Percentiles rank a stretch among this genome's conserved stretches.
These are phyloP conservation scores for Kodamaea derodonti DNA, from an alignment of 1,139 yeast species.

Conservation along the genomic window DNA sequence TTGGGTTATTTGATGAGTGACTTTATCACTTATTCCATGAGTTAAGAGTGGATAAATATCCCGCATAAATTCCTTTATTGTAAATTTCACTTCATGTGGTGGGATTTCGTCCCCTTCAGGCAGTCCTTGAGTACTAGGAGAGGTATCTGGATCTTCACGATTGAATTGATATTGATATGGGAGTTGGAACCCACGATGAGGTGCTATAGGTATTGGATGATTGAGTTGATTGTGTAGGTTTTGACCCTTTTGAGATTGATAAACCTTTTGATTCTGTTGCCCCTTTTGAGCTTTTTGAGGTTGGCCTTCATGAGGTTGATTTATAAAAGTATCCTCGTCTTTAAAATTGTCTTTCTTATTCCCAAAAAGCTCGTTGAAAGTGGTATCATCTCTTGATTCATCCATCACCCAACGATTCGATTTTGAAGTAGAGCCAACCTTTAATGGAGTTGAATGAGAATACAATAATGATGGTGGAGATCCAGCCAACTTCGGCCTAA, in stretches of 20 bases:
- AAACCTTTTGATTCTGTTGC: slow-evolving; percentile 4
- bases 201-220: background rate
- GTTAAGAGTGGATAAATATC: slow-evolving; percentile 6
- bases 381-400: slow-evolving; percentile 13
- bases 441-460: slow-evolving; percentile 33
- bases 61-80: slow-evolving; percentile 7
- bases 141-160: background rate
- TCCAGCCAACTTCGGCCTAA: slow-evolving; percentile 7
- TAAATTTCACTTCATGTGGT: slow-evolving; percentile 3
- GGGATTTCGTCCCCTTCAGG: background rate
- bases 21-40: slow-evolving; percentile 7
- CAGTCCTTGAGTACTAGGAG: slow-evolving; percentile 1
- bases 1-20: slow-evolving; percentile 3
- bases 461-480: slow-evolving; percentile 15
- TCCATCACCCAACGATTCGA: slow-evolving; percentile 9
- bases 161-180: background rate
- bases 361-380: slow-evolving; percentile 13
- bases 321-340: slow-evolving; percentile 10
- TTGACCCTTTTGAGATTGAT: background rate
- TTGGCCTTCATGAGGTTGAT: slow-evolving; percentile 5
- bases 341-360: slow-evolving; percentile 3
- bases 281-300: background rate
- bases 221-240: background rate
- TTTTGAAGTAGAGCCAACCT: slow-evolving; percentile 6
- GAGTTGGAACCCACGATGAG: slow-evolving; percentile 1